phyloP scores from a whole-genome alignment of 1,284 basidiomycete genomes.

The Cystobasidium sp. region DNA sequence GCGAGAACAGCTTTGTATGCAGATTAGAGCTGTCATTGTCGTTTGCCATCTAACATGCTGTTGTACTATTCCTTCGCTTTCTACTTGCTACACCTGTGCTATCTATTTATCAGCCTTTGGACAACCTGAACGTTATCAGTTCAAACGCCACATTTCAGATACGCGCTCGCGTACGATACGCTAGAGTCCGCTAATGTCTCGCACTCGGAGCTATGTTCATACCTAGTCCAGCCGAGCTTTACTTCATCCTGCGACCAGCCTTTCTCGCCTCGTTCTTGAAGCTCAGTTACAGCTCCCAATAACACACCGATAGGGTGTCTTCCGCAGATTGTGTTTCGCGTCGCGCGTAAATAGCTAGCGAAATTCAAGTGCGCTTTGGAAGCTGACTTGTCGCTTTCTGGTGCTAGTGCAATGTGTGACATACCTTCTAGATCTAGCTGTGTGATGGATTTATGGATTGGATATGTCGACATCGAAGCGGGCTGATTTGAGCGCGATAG shows the following conservation, averaged over 20 bases:
- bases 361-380: constrained; percentile 68
- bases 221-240: constrained; percentile 76
- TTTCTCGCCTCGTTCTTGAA: constrained; percentile 61
- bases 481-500: constrained; percentile 63
- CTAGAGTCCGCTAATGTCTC: constrained; percentile 74
- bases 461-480: constrained; percentile 57
- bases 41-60: too few species aligned
- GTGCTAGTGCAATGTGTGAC: constrained; percentile 68
- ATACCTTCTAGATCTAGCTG: constrained; percentile 79
- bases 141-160: constrained; percentile 58
- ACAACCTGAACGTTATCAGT: not conserved
- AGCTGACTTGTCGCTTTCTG: constrained; percentile 62
- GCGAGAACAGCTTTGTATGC: too few species aligned
- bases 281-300: constrained; percentile 70
- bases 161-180: constrained; percentile 94
- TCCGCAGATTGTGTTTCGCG: constrained; percentile 96
- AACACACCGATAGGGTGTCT: constrained; percentile 93
- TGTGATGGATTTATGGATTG: constrained; percentile 73
- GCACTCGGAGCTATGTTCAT: constrained; percentile 88
- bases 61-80: too few species aligned
- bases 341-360: constrained; percentile 73
- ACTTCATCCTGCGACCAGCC: constrained; percentile 54
- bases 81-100: not conserved
- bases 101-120: not conserved
- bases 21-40: too few species aligned